phyloP scores from a whole-genome alignment of 129 eudicot genomes.

The Centaurea solstitialis region DNA sequence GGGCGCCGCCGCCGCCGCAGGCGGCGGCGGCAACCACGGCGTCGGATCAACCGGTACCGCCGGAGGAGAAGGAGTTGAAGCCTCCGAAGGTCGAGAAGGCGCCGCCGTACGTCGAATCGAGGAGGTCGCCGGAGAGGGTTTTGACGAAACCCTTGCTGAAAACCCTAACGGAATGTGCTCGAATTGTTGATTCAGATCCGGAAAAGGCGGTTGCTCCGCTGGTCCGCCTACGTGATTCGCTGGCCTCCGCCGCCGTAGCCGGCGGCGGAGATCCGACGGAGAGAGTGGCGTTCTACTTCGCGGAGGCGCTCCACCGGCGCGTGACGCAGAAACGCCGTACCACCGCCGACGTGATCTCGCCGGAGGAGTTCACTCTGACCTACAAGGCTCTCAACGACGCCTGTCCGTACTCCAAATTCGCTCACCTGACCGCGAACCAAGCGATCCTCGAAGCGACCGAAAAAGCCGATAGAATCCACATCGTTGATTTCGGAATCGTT shows the following conservation, averaged over 20 bases:
- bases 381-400: slow-evolving; percentile 92
- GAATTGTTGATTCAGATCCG: slow-evolving; percentile 49
- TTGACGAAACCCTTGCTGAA: slow-evolving; percentile 50
- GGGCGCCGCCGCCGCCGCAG: slow-evolving; percentile 39
- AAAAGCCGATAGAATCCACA: slow-evolving; percentile 60
- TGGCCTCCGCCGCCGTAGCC: slow-evolving; percentile 23
- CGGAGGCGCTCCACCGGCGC: slow-evolving; percentile 59
- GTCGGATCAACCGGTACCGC: background rate
- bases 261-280: slow-evolving; percentile 71
- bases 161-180: slow-evolving; percentile 61
- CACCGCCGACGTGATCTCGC: slow-evolving; percentile 44
- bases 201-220: slow-evolving; percentile 41
- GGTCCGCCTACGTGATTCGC: slow-evolving; percentile 51
- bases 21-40: slow-evolving; percentile 16
- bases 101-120: slow-evolving; percentile 29
- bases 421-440: slow-evolving; percentile 95
- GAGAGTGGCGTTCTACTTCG: slow-evolving; percentile 77
- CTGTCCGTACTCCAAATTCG: slow-evolving; percentile 79
- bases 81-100: slow-evolving; percentile 18
- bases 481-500: slow-evolving; percentile 85
- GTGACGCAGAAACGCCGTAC: slow-evolving; percentile 38
- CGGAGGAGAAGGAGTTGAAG: slow-evolving; percentile 25
- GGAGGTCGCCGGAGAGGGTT: slow-evolving; percentile 35
- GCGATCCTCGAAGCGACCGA: slow-evolving; percentile 91
- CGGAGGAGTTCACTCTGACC: slow-evolving; percentile 65